phyloP scores from a whole-genome alignment of 306 rosid genomes.

The Rosa rugosa region DNA sequence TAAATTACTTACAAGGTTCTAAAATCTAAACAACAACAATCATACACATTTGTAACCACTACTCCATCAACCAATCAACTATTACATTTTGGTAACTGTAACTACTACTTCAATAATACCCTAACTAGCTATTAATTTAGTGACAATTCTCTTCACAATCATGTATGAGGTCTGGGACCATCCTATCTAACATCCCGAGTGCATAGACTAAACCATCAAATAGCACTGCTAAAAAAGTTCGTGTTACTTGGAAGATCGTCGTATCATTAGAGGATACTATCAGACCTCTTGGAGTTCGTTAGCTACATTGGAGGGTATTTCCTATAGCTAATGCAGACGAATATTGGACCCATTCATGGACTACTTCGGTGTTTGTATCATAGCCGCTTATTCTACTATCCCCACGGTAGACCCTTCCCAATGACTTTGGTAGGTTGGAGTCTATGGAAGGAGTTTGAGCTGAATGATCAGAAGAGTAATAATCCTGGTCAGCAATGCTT shows the following conservation, averaged over 20 bases:
- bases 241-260: neutral
- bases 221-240: neutral
- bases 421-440: conserved; percentile 14
- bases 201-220: neutral
- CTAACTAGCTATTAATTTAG: no score
- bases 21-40: neutral
- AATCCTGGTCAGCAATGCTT: conserved; percentile 2
- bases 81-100: no score
- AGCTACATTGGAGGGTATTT: conserved; percentile 19
- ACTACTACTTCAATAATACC: no score
- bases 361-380: conserved; percentile 37
- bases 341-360: conserved; percentile 39
- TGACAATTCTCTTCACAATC: no score
- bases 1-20: no score
- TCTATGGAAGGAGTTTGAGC: conserved; percentile 10
- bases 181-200: neutral
- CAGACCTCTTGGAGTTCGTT: neutral
- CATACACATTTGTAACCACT: no score
- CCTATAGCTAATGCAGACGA: conserved; percentile 19
- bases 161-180: no score
- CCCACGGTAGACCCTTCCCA: conserved; percentile 21
- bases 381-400: conserved; percentile 3
- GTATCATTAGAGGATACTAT: neutral
- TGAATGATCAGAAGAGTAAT: neutral
- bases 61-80: no score